phyloP scores from a whole-genome alignment of 805 yeast species.

The Saccharomycopsis sp. region DNA sequence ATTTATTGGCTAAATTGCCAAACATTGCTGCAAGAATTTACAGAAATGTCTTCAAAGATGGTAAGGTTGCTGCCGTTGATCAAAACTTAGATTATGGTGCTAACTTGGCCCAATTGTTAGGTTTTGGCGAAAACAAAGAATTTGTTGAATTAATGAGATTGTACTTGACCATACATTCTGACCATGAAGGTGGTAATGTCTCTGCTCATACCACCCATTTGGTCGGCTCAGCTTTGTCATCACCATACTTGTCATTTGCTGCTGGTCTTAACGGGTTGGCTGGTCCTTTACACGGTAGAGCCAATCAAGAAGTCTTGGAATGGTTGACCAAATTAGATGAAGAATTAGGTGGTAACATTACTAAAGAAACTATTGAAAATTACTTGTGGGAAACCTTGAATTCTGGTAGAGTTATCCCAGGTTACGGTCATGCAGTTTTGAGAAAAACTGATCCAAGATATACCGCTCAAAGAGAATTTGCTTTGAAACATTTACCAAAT shows the following conservation, averaged over 20 bases:
- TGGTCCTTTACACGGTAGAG: slow-evolving; percentile 85
- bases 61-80: slow-evolving; percentile 48
- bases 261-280: slow-evolving; percentile 84
- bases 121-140: slow-evolving; percentile 55
- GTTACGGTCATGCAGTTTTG: slow-evolving; percentile 83
- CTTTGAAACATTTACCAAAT: slow-evolving; percentile 68
- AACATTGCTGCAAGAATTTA: slow-evolving; percentile 75
- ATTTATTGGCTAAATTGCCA: slow-evolving; percentile 76
- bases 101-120: slow-evolving; percentile 49
- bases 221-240: slow-evolving; percentile 76
- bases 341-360: slow-evolving; percentile 54
- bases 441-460: slow-evolving; percentile 88
- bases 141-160: slow-evolving; percentile 75
- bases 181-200: slow-evolving; percentile 88
- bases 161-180: slow-evolving; percentile 76
- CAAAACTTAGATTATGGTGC: slow-evolving; percentile 61
- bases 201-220: slow-evolving; percentile 83
- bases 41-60: slow-evolving; percentile 80
- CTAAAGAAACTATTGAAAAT: slow-evolving; percentile 62
- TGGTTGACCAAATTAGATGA: slow-evolving; percentile 65
- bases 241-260: slow-evolving; percentile 70
- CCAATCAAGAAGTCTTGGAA: slow-evolving; percentile 81
- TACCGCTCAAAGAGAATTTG: slow-evolving; percentile 81
- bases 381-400: slow-evolving; percentile 75
- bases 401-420: slow-evolving; percentile 81